Evolutionary conservation across 495 filamentous ascomycete genomes (phyloP), one percentile per base, ranked within the genome.

Genomic region (Polyplosphaeria fusca): DNA sequence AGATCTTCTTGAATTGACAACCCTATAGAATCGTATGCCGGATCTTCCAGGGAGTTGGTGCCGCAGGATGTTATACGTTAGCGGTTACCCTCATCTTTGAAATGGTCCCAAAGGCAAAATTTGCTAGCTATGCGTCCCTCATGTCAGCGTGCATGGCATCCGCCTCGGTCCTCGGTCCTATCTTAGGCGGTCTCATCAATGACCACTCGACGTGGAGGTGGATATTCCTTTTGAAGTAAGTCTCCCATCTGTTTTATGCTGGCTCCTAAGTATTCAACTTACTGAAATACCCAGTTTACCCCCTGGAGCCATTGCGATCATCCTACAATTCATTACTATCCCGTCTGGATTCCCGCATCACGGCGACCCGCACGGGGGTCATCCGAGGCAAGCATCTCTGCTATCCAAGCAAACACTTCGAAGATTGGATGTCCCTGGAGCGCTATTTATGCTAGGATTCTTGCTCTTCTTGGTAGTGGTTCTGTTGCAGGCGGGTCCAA

Each of bases 31-130:
- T 59, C 16, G 52, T 59, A 7, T 51, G 46, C 38, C 47, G 56
- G 7, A 30, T 26, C 14, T 46, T 60, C 27, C 56, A 60, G 47
- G 56, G 56, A 7, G 27, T 60, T 7, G 56, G 56, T 5, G 56
- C 27, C 12, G 38, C 48, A 2, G 56, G 56, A 9, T 38, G 38
- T 23, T 53, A 27, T 23, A 78, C 79, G 12, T 67, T 84, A 4
- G 72, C 75, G 2, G 73, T 82, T 55, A 74, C 80, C 16, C 74
- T 82, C 0, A 60, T 79, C 4, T 73, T 76, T 7, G 77, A 82
- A 54, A 60, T 84, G 14, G 62, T 73, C 0, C 77, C 80, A 0
- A 43, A 51, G 2, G 62, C 66, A 2, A 30, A 70, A 22, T 56
- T 70, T 11, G 64, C 65, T 26, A 70, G 78, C 13, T 71, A 69